Base-by-base conservation (phyloP, 495 filamentous ascomycete genomes). In the Aspergillus indologenus region DNA sequence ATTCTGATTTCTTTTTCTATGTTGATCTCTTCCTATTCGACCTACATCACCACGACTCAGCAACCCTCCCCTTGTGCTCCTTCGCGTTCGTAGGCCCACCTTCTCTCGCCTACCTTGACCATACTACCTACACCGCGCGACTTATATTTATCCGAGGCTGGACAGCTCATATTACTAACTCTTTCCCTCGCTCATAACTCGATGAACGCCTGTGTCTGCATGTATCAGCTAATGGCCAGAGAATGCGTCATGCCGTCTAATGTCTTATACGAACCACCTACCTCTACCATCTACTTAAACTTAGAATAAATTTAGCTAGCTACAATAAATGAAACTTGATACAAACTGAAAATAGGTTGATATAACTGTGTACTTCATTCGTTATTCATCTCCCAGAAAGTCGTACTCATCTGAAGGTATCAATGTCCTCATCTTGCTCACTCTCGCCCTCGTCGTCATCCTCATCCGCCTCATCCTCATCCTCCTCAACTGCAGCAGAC, bases 201-300 rank as follows among this genome's bases (percentile, higher is more conserved):
- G 45, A 56, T 55, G 43, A 45, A 24, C 45, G 23, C 54, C 50
- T 49, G 60, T 34, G 12, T 49, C 46, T 50, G 46, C 60, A 58
- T 62, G 56, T 58, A 54, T 56, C 45, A 56, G 21, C 60, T 63
- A 60, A 63, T 66, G 61, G 60, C 44, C 56, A 51, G 34, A 57
- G 55, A 53, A 64, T 60, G 56, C 59, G 65, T 60, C 59, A 66
- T 40, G 64, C 55, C 57, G 23, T 29, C 31, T 63, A 53, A 63
- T 63, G 61, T 40, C 61, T 7, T 58, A 56, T 60, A 67, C 43
- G 65, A 64, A 57, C 57, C 61, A 64, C 18, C 58, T 62, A 67
- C 22, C 58, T 45, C 20, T 18, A 24, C 48, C 44, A 61, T 44
- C 21, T 47, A 8, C 44, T 47, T 50, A 34, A 29, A 14, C 24